A percentile compares a stretch with the other conserved stretches of the same genome.
Conservation (phyloP, 441 rosid genomes). For the Erysimum pusillum region DNA sequence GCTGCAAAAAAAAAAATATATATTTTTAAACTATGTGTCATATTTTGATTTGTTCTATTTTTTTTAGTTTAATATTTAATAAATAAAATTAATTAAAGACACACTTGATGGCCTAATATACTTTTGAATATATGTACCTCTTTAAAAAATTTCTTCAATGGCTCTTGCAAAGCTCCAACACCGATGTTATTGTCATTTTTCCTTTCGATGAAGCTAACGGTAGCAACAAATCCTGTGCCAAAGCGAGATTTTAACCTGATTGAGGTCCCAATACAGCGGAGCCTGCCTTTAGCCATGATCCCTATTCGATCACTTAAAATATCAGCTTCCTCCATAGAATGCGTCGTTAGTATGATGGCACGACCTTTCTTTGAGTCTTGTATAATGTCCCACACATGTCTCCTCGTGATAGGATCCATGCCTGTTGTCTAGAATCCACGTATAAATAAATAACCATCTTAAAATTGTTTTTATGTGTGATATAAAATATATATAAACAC, state of each 20-base stretch:
- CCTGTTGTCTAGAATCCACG: too few species aligned
- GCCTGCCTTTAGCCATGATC: slow-evolving; percentile 97
- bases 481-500: too few species aligned
- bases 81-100: too few species aligned
- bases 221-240: slow-evolving; percentile 86
- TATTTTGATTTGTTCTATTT: too few species aligned
- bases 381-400: slow-evolving; percentile 96
- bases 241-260: slow-evolving; percentile 87
- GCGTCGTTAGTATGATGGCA: slow-evolving; percentile 86
- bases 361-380: slow-evolving; percentile 85
- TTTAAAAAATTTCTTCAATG: slow-evolving; percentile 76
- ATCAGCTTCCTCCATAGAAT: slow-evolving; percentile 98
- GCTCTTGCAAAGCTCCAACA: slow-evolving; percentile 52
- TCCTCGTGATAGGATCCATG: slow-evolving; percentile 93
- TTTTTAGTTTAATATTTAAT: too few species aligned
- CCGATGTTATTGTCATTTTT: too few species aligned
- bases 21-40: too few species aligned
- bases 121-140: too few species aligned
- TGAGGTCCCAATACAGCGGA: slow-evolving; percentile 87
- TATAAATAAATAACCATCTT: too few species aligned
- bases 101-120: too few species aligned
- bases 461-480: too few species aligned
- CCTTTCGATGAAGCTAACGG: too few species aligned
- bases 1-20: slow-evolving; percentile 67
- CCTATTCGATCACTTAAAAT: slow-evolving; percentile 90